Evolutionary conservation across 2,329 filamentous ascomycete genomes (phyloP), one percentile per base, ranked within the genome.

Genomic region (Colletotrichum cereale): DNA sequence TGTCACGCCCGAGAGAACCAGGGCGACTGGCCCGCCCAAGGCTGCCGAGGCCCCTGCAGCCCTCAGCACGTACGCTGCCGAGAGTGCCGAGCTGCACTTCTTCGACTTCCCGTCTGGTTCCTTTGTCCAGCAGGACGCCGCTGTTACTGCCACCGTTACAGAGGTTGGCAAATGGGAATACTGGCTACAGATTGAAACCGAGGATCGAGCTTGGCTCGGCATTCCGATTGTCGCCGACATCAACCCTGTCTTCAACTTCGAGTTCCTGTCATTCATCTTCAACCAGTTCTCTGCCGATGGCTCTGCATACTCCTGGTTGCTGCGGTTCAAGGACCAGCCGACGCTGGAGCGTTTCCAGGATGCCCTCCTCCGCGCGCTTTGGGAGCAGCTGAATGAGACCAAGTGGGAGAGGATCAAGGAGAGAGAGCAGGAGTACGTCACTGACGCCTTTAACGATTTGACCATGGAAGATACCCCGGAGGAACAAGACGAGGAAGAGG

Each of bases 181-280:
- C 83, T 98, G 95, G 95, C 86, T 99, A 40, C 94, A 98, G 78
- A 92, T 98, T 66, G 89, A 89, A 52, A 91, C 92, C 73, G 86
- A 89, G 48, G 90, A 93, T 42, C 91, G 90, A 77, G 91, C 95
- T 65, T 98, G 95, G 94, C 86, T 99, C 2, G 95, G 95, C 29
- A 93, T 97, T 74, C 88, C 92, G 2, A 90, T 99, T 38, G 86
- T 95, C 38, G 92, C 94, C 8, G 96, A 99, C 76, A 94, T 98
- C 81, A 98, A 98, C 77, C 96, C 73, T 0, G 95, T 99, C 26
- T 99, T 98, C 86, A 98, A 98, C 83, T 98, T 98, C 75, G 96
- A 99, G 81, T 98, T 96, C 77, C 87, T 97, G n/a, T 98, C 96
- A 0, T 98, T 98, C 80, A 98, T 99, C 78, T 99, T 99, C 88